Evolutionary conservation across 176 grass and related monocot species (phyloP), one percentile per base, ranked within the genome.

Genomic region (Carex cristatella): DNA sequence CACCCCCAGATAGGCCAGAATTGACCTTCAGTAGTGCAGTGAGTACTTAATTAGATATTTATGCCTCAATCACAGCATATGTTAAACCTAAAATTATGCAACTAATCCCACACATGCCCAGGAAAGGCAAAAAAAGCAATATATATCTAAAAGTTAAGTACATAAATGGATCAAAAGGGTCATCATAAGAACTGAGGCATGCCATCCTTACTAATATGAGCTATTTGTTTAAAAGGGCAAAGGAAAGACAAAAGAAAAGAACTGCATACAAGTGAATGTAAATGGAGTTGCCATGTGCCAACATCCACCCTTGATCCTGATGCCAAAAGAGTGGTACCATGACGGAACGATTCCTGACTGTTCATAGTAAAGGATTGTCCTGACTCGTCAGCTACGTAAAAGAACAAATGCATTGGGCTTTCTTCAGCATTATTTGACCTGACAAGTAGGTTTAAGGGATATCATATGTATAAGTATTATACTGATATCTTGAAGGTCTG

Each of bases 371-470:
- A 92, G 28, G 73, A 79, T 40, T 98, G 94, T 75, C 91, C 91
- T 48, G 86, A 79, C 89, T 98, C 93, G 15, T 98, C 96, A 9
- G 93, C 93, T 57, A 98, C 54, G 51, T 98, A 98, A 85, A 95
- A 98, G 85, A 98, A 98, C 32, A 98, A 49, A 82, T 95, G 93
- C 58, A 75, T 89, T 27, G 85, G 84, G 53, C 69, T 89, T 84
- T 92, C 89, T 87, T 94, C 62, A 83, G 61, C 81, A 90, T 85
- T 85, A 88, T 38, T 89, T 90, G 85, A 86, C 88, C 95, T 98
- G 72, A 63, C 65, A 81, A 74, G 66, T 62, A 65, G 54, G 10
- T 44, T 72, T 78, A 38, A 48, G 23, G 9, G 3, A 49, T 51
- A 89, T 44, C 7, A 38, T 71, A 59, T 83, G 7, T 85, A 11